phyloP scores from a whole-genome alignment of 352 stramenopile genomes.

The Thalassiosira mediterranea region DNA sequence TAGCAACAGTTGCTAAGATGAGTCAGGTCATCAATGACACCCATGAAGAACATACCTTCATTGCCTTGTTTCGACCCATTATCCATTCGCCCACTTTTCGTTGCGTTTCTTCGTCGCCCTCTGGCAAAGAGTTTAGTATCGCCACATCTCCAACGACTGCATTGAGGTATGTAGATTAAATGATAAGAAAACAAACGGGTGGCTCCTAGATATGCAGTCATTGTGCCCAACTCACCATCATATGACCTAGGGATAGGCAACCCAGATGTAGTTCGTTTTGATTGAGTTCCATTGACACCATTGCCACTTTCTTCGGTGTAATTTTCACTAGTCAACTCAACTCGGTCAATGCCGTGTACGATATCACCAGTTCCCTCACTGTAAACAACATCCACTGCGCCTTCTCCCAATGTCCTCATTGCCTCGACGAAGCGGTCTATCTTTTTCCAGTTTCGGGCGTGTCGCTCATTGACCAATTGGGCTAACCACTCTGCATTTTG shows the following conservation, averaged over 20 bases:
- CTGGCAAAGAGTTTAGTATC: constrained; percentile 68
- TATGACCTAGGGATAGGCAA: constrained; percentile 65
- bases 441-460: constrained; percentile 84
- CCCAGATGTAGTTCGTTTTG: constrained; percentile 23
- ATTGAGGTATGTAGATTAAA: no score
- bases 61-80: constrained; percentile 79
- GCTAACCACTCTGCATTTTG: constrained; percentile 65
- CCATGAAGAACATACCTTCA: constrained; percentile 70
- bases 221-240: constrained; percentile 73
- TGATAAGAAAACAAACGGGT: no score
- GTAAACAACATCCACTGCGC: constrained; percentile 14
- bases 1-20: no score
- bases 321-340: constrained; percentile 6
- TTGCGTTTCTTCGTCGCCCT: constrained; percentile 38
- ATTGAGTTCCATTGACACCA: constrained; percentile 9
- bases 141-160: constrained; percentile 81
- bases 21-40: no score
- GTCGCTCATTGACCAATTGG: constrained; percentile 77
- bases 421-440: constrained; percentile 78
- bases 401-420: constrained; percentile 52
- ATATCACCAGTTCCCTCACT: constrained; percentile 12
- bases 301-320: background rate
- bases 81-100: constrained; percentile 64
- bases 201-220: no score
- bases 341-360: constrained; percentile 14